Conservation (phyloP, 2,329 filamentous ascomycete species). For the Cladosporium sp. region DNA sequence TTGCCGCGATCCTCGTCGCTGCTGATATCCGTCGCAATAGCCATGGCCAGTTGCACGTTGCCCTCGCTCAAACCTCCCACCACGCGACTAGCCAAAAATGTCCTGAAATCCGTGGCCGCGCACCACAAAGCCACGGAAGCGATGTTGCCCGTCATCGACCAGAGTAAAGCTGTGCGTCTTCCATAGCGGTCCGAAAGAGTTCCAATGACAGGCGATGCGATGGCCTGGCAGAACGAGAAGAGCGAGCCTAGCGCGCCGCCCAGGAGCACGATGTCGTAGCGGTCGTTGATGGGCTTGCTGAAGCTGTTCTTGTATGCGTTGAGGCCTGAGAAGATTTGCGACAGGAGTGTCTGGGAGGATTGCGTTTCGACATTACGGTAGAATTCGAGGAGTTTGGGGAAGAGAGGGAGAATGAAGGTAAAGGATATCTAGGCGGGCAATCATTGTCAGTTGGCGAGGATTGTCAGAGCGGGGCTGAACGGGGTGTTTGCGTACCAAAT, state of each 20-base stretch:
- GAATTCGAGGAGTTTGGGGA: slow-evolving; percentile 91
- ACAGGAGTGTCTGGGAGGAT: slow-evolving; percentile 61
- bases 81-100: slow-evolving; percentile 87
- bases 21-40: slow-evolving; percentile 93
- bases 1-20: slow-evolving; percentile 77
- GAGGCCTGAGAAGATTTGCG: slow-evolving; percentile 72
- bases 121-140: slow-evolving; percentile 93
- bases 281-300: slow-evolving; percentile 83
- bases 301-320: slow-evolving; percentile 96
- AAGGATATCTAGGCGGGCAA: slow-evolving; percentile 75
- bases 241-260: slow-evolving; percentile 90
- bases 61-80: slow-evolving; percentile 93
- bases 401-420: slow-evolving; percentile 95
- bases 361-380: slow-evolving; percentile 77
- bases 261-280: slow-evolving; percentile 94
- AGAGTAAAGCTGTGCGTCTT: slow-evolving; percentile 77
- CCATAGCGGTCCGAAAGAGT: slow-evolving; percentile 83
- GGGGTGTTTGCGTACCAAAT: slow-evolving; percentile 58
- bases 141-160: slow-evolving; percentile 90
- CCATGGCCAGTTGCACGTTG: slow-evolving; percentile 92
- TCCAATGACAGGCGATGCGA: slow-evolving; percentile 89
- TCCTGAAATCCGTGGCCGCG: slow-evolving; percentile 86
- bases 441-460: background rate
- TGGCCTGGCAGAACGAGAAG: slow-evolving; percentile 86
- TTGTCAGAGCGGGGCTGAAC: background rate